A percentile compares a stretch with the other conserved stretches of the same genome.
phyloP scores from a whole-genome alignment of 2,329 filamentous ascomycete species.

The Podosphaera xanthii region DNA sequence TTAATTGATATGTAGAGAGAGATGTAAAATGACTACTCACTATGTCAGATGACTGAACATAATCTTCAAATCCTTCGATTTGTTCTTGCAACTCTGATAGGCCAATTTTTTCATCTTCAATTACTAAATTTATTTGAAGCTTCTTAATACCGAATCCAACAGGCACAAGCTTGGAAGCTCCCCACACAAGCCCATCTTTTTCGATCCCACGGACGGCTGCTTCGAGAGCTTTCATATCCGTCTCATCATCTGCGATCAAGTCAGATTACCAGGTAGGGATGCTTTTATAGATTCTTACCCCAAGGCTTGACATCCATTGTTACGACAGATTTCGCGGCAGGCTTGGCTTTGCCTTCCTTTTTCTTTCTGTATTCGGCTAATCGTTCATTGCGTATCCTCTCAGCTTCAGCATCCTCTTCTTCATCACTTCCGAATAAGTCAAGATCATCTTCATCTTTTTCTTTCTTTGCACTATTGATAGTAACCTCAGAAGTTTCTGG shows the following conservation, averaged over 20 bases:
- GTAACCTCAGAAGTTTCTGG: conserved; percentile 59
- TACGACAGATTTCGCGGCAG: conserved; percentile 83
- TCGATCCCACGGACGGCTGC: conserved; percentile 59
- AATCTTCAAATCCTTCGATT: conserved; percentile 75
- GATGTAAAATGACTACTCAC: conserved; percentile 20
- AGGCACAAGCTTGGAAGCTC: conserved; percentile 67
- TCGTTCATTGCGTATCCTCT: conserved; percentile 64
- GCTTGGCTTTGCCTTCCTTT: conserved; percentile 86
- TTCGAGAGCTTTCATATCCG: conserved; percentile 68
- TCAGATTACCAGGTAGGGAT: conserved; percentile 7
- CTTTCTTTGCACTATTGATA: conserved; percentile 67
- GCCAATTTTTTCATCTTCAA: conserved; percentile 93
- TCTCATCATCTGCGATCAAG: conserved; percentile 53
- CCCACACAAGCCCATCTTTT: conserved; percentile 91
- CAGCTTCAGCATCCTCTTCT: conserved; percentile 79
- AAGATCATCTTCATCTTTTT: conserved; percentile 62
- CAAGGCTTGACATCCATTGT: conserved; percentile 96
- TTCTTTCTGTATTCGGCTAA: conserved; percentile 88
- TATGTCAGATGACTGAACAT: conserved; percentile 85
- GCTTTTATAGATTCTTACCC: conserved; percentile 39
- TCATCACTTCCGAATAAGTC: conserved; percentile 89
- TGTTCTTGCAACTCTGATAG: conserved; percentile 66
- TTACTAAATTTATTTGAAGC: conserved; percentile 92
- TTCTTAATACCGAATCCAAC: conserved; percentile 98
- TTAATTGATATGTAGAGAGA: conserved; percentile 8